Evolutionary conservation across 2,329 filamentous ascomycete genomes (phyloP).

Genomic region (Trichoderma koningii): DNA sequence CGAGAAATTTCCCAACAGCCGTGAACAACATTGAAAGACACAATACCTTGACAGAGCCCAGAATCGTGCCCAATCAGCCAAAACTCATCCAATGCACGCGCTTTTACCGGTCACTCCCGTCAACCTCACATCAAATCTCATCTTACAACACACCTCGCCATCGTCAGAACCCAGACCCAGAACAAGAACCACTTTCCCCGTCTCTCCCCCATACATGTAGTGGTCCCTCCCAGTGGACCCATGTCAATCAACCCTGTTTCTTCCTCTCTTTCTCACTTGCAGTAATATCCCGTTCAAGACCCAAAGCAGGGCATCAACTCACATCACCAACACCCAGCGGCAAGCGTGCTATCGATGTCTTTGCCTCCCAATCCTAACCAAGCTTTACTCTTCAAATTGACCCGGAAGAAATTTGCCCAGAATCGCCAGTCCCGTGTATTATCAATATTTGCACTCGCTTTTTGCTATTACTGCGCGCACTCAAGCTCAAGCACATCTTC

Average conservation of each 20-base stretch:
- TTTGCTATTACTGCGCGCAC: conserved; percentile 4
- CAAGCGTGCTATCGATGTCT: background rate
- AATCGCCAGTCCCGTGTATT: background rate
- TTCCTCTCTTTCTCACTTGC: background rate
- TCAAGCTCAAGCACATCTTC: background rate
- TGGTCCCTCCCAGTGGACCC: background rate
- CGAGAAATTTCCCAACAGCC: no score
- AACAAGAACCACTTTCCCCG: background rate
- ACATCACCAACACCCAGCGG: conserved; percentile 1
- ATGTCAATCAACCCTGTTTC: background rate
- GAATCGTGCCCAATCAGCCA: background rate
- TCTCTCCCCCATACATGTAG: background rate
- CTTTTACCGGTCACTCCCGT: no score
- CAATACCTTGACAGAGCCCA: no score
- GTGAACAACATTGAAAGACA: no score
- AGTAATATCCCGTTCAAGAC: background rate
- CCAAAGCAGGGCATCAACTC: conserved; percentile 1
- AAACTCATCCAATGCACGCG: background rate
- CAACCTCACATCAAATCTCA: background rate
- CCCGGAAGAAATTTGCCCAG: background rate
- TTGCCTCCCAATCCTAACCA: background rate
- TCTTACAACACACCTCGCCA: background rate
- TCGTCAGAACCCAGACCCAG: background rate
- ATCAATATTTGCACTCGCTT: background rate
- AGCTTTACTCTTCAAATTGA: background rate